Base-by-base conservation (phyloP, 208 protist species). In the Wallacemonas collosoma region DNA sequence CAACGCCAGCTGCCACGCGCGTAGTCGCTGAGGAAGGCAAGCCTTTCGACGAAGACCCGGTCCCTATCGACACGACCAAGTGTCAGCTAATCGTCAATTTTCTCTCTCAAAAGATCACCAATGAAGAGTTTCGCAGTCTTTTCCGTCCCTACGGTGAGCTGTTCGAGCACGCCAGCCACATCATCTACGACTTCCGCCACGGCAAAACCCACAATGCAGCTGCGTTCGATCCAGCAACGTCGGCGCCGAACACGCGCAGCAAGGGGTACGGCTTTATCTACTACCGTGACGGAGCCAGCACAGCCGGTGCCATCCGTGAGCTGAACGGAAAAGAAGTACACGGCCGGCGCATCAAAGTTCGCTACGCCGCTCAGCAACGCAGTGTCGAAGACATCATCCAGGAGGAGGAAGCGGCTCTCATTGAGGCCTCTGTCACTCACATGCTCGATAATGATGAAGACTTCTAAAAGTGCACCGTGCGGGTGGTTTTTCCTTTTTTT, bases 261-360 rank as follows among this genome's bases (percentile, higher is more conserved):
- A 93, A 93, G 57, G 85, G 88, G 3, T 93, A 91, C 68, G 88
- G 88, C n/a, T 93, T 93, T 63, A 80, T 93, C 15, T 93, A 93
- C 68, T 93, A 85, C 81, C 80, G 83, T 17, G 65, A 86, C 70
- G 83, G 82, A 26, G 62, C 48, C 1, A 87, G 82, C 63, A 83
- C 86, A 2, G 77, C 79, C 43, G 57, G 35, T 0, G 86, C 86
- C 15, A 88, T 89, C 36, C 86, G 85, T n/a, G 61, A 76, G 57
- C 70, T 91, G 47, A 87, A 88, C 56, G 86, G 86, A 12, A 80
- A 71, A 41, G 77, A 84, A 15, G 50, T 91, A 36, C 57, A 81
- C 68, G 79, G 81, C 26, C 76, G 80, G 12, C 68, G 70, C 17
- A 81, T 91, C 36, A 91, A 91, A 69, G 83, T 91, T 43, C 81